Conservation (phyloP, 805 yeast genomes). For the Candida qinlingensis region DNA sequence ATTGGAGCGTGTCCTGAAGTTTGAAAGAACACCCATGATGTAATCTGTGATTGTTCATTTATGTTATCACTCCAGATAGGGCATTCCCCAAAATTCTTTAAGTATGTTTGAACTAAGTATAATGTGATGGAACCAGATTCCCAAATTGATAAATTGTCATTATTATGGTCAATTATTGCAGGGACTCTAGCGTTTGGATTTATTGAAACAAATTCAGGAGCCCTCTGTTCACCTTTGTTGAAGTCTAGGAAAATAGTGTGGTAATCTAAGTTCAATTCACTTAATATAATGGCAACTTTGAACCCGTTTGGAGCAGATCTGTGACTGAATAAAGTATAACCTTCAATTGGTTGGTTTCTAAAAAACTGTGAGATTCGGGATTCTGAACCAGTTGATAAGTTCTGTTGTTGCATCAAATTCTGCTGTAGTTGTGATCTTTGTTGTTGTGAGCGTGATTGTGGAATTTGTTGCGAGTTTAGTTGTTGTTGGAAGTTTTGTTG, state of each 20-base stretch:
- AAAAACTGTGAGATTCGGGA: constrained; percentile 68
- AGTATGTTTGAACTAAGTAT: constrained; percentile 67
- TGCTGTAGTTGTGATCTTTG: constrained; percentile 17
- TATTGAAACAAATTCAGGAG: constrained; percentile 89
- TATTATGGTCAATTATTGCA: constrained; percentile 83
- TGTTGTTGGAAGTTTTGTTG: constrained; percentile 2
- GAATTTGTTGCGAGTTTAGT: constrained; percentile 1
- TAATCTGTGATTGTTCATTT: constrained; percentile 77
- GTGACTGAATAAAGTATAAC: constrained; percentile 77
- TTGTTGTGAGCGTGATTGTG: constrained; percentile 4
- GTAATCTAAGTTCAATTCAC: constrained; percentile 76
- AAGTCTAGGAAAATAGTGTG: constrained; percentile 83
- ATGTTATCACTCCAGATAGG: constrained; percentile 76
- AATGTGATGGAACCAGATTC: constrained; percentile 90
- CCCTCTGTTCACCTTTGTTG: constrained; percentile 83
- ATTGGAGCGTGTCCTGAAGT: constrained; percentile 98
- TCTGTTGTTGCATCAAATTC: constrained; percentile 26
- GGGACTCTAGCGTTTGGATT: constrained; percentile 97
- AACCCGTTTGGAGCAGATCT: constrained; percentile 95
- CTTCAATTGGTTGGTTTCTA: constrained; percentile 70
- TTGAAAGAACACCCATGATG: constrained; percentile 90
- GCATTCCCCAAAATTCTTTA: constrained; percentile 62
- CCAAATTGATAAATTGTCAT: constrained; percentile 81
- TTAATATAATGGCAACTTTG: constrained; percentile 85
- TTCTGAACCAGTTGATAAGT: constrained; percentile 38